Evolutionary conservation across 371 early-diverging fungal species (phyloP), one percentile per base, ranked within the genome.

Genomic region (Rhizopus sp.): DNA sequence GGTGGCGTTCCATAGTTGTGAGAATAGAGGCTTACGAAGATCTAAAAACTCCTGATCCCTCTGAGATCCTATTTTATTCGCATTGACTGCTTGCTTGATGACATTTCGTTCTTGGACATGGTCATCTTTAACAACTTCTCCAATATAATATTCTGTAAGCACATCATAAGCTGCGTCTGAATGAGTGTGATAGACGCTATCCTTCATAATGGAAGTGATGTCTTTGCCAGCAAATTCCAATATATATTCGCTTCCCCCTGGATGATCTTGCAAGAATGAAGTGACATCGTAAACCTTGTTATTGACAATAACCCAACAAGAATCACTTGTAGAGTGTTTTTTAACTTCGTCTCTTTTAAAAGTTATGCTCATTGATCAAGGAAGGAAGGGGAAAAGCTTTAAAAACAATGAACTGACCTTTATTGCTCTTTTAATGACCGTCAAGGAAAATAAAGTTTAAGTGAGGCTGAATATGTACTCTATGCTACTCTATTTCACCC

Each of bases 231-330:
- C 88, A 80, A 84, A 90, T 73, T 90, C 80, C 66, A 91, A 64
- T 57, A 95, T 75, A 49, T 85, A 73, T 38, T 89, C 91, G 42
- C 81, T 78, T 23, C 93, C 94, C 40, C 72, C 78, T 23, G 93
- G 95, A 77, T 95, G 93, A 63, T 93, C 92, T 42, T 77, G 73
- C 70, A 94, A 78, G 80, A 97, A 98, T 55, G 84, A 81, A 39
- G 98, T 97, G 39, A 93, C 94, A 68, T 98, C 88, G 63, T 94
- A 86, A n/a, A 99, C 97, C 58, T 92, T 82, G 40, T 90, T 92
- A 60, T 94, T 88, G 13, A 98, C 88, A 66, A 94, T 84, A 50
- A 97, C 94, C 98, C 97, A 99, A 73, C 94, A 92, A 72, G 96
- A 95, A 4, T 91, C 75, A 47, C 81, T 81, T 49, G 70, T 89